These are phyloP conservation scores for Solanum stenotomum DNA, from an alignment of 257 asterid species.

Conservation along the genomic window DNA sequence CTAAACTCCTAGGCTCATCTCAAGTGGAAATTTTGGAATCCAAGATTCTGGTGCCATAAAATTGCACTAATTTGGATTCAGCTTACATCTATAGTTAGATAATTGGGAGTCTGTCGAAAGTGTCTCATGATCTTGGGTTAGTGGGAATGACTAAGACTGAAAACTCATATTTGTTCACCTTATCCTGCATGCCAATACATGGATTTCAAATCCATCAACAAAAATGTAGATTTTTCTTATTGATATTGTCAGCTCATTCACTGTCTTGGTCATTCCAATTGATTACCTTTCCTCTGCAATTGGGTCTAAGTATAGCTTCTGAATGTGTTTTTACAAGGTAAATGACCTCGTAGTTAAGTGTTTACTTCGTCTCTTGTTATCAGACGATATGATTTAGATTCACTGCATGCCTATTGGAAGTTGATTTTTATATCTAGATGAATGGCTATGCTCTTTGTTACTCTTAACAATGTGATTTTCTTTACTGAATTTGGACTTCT, in stretches of 20 bases:
- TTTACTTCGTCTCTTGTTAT: not conserved
- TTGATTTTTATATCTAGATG: not conserved
- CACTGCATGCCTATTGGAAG: not conserved
- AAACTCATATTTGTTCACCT: not conserved
- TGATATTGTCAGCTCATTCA: not conserved
- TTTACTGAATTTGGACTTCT: not conserved
- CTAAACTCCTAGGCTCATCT: not conserved
- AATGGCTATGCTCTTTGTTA: not conserved
- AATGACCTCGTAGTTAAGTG: not conserved
- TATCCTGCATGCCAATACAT: not conserved
- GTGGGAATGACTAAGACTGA: not conserved
- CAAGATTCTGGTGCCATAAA: not conserved
- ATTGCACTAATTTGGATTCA: not conserved
- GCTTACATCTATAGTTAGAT: not conserved
- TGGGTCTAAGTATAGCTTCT: not conserved
- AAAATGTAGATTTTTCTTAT: not conserved
- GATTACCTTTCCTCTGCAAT: not conserved
- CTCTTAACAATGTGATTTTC: not conserved
- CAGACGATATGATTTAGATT: not conserved
- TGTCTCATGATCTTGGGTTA: not conserved
- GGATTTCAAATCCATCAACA: not conserved
- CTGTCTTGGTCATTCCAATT: not conserved
- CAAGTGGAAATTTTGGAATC: not conserved
- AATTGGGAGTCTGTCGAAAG: not conserved
- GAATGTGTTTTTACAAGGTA: not conserved